Evolutionary conservation across 345 rosid genomes (phyloP), one percentile per base, ranked within the genome.

Genomic region (Streptanthus diversifolius): DNA sequence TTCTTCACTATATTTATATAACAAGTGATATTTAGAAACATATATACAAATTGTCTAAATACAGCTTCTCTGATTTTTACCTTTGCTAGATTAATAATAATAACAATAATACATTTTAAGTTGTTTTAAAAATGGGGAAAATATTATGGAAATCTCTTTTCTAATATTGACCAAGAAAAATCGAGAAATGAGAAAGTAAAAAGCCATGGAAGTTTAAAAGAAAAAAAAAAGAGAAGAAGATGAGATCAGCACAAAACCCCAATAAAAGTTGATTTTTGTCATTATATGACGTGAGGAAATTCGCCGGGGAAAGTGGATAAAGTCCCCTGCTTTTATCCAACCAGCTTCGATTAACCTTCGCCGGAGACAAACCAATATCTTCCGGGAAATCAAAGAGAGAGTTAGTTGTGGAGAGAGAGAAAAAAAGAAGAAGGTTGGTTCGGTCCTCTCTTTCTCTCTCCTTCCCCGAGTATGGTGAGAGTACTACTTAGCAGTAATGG

Each of bases 401-500:
- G 52, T 70, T 56, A 70, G 80, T 77, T 77, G 80, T 36, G 48
- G 33, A 63, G 62, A 69, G 41, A 66, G 27, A 58, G 33, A 58
- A 1, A 39, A 49, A 32, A 32, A 49, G 52, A 68, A 53, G 80
- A 70, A 70, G 65, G 61, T 77, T 77, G 62, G 80, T 70, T 77
- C 80, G 72, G 18, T 37, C 32, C 40, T 68, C 56, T 29, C 66
- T 58, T 53, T 54, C 72, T 66, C 41, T 53, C 36, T 53, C 57
- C 8, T 1, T 8, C 10, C 14, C 54, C 37, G 55, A 70, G 76
- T 77, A 77, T 77, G 80, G 72, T 77, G 76, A 77, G 76, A 77
- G 72, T 76, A 77, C 27, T 71, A 48, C 35, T 71, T 64, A 48
- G 72, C 76, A 77, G 80, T 77, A 70, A 77, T 77, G 80, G 56